Evolutionary conservation across 805 yeast species (phyloP).

Genomic region (Candida anglica): DNA sequence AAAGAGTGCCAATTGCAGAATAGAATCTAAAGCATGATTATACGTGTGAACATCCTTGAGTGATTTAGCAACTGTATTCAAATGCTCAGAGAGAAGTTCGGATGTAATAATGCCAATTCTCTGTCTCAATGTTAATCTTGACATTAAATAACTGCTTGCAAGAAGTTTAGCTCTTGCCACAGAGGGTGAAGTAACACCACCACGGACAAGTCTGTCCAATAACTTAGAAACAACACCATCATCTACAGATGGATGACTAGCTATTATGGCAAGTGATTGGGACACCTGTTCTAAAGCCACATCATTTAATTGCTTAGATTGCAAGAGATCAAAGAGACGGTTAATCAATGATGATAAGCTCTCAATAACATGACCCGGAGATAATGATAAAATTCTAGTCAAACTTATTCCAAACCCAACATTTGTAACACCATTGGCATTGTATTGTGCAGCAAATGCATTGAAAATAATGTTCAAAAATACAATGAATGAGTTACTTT

Average conservation of each 20-base stretch:
- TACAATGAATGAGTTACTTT: slow-evolving; percentile 10
- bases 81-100: slow-evolving; percentile 7
- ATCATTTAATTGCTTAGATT: slow-evolving; percentile 17
- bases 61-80: slow-evolving; percentile 9
- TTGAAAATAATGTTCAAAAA: slow-evolving; percentile 33
- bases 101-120: slow-evolving; percentile 14
- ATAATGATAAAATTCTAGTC: slow-evolving; percentile 25
- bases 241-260: slow-evolving; percentile 32
- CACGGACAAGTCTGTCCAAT: slow-evolving; percentile 5
- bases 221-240: slow-evolving; percentile 7
- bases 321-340: slow-evolving; percentile 20
- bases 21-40: slow-evolving; percentile 28
- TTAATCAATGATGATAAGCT: slow-evolving; percentile 13
- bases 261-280: slow-evolving; percentile 45
- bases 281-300: slow-evolving; percentile 30
- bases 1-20: slow-evolving; percentile 42
- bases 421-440: slow-evolving; percentile 12
- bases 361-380: slow-evolving; percentile 23
- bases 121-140: slow-evolving; percentile 40
- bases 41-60: slow-evolving; percentile 19
- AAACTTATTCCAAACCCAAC: slow-evolving; percentile 33
- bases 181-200: slow-evolving; percentile 9
- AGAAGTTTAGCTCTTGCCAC: slow-evolving; percentile 17
- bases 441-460: slow-evolving; percentile 25
- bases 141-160: slow-evolving; percentile 41